Base-by-base conservation (phyloP, 2,329 filamentous ascomycete species). In the Hypoxylon sp. region DNA sequence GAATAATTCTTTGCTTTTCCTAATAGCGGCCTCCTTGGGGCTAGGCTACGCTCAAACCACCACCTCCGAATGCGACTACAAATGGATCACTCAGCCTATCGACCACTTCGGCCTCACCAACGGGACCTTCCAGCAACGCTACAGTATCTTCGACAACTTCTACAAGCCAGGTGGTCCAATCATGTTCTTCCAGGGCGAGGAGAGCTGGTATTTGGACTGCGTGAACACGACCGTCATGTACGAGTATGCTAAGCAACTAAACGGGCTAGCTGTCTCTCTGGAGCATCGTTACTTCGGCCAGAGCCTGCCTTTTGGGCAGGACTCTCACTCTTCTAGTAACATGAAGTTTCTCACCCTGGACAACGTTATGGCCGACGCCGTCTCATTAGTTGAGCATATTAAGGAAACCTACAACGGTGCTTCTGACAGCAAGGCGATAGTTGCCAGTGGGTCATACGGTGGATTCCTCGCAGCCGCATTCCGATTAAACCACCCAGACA, bases 241-340 rank as follows among this genome's bases (percentile, higher is more conserved):
- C 36, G 55, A 59, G 6, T 51, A 59, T 36, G 55, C 55, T 18
- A 59, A 18, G 22, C 46, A 51, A 16, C 45, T 59, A 12, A 46
- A 26, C 7, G 55, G 55, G 18, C 18, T 59, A 20, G 55, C 55
- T 12, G 55, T 59, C 14, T 59, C 55, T 11, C 28, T 59, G 2
- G 55, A 59, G 16, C 55, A 59, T 36, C 55, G 55, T 16, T 59
- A 59, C 26, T 59, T 59, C 12, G 55, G 55, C 26, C 36, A 59
- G 18, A 59, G 55, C 46, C 55, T 59, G 2, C 55, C 55, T 16
- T 59, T 49, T 28, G 55, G 46, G 4, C 33, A 59, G 4, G 7
- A 24, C 1, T 59, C 46, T 4, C 55, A 59, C 26, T 44, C 26
- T 14, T 16, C 45, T 12, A 59, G 46, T 20, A 51, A 33, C 28